Evolutionary conservation across 2,329 filamentous ascomycete species (phyloP).

Genomic region (Ophiostoma angusticollis): DNA sequence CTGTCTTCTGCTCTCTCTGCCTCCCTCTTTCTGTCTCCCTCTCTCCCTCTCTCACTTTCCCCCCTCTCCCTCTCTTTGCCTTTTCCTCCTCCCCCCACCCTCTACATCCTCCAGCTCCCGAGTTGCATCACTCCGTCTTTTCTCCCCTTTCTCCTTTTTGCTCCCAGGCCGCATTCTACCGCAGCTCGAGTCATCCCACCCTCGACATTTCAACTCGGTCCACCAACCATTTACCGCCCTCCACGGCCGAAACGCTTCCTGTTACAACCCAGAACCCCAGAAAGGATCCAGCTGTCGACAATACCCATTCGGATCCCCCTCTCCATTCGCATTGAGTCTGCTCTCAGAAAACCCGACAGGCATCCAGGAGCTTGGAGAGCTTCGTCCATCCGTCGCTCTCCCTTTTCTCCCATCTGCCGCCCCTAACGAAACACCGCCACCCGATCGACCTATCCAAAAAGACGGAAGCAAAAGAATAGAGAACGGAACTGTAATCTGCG

Average conservation of each 20-base stretch:
- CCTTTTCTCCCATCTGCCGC: constrained; percentile 11
- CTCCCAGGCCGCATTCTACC: constrained; percentile 12
- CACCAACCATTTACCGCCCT: constrained; percentile 14
- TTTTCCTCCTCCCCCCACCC: constrained; percentile 4
- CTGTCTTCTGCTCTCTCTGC: not conserved
- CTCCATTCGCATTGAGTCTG: not conserved
- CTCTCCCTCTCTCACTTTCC: not conserved
- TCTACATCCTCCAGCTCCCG: not conserved
- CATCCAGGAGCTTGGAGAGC: constrained; percentile 24
- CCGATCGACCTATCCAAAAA: not conserved
- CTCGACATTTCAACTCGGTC: not conserved
- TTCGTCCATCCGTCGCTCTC: constrained; percentile 16
- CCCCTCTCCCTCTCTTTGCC: not conserved
- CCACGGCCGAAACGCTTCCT: constrained; percentile 30
- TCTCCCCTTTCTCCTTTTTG: constrained; percentile 5
- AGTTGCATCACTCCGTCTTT: not conserved
- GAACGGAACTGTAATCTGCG: constrained; percentile 3
- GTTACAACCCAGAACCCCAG: constrained; percentile 25
- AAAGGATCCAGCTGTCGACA: not conserved
- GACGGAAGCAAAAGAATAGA: not conserved
- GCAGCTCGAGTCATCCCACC: not conserved
- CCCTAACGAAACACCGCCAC: constrained; percentile 10
- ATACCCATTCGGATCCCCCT: no score
- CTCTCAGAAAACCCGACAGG: not conserved
- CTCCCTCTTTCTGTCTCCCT: not conserved